These are phyloP conservation scores for Jasminum sambac DNA, from an alignment of 257 asterid genomes.

Conservation along the genomic window DNA sequence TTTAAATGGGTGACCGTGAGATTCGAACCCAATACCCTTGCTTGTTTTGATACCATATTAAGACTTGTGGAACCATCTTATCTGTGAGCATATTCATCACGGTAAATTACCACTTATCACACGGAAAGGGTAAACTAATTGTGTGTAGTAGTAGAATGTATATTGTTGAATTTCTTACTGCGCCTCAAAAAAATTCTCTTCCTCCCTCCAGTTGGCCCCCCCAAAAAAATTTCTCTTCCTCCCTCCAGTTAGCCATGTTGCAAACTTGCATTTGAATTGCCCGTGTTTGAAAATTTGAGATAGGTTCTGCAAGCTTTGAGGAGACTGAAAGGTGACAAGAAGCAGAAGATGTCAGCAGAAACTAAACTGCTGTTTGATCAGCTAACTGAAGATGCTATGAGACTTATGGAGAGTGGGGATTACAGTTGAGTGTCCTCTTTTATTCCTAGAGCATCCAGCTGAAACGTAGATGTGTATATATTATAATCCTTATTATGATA, in stretches of 20 bases:
- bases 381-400: conserved; percentile 96
- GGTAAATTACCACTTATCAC: neutral
- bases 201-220: no score
- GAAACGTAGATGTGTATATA: conserved; percentile 6
- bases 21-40: no score
- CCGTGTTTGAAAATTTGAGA: conserved; percentile 2
- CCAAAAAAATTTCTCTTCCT: no score
- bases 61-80: no score
- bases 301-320: conserved; percentile 90
- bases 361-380: conserved; percentile 77
- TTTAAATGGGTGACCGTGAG: no score
- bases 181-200: no score
- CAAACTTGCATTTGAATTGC: conserved; percentile 12
- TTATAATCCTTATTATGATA: conserved; percentile 4
- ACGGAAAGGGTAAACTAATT: neutral
- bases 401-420: conserved; percentile 89
- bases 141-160: neutral
- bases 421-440: conserved; percentile 57
- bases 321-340: conserved; percentile 90
- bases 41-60: no score
- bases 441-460: conserved; percentile 6
- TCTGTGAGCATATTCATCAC: no score
- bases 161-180: neutral
- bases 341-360: conserved; percentile 84
- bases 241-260: conserved; percentile 10